These are phyloP conservation scores for Schoenoplectus triqueter DNA, from an alignment of 202 grass and related monocot species.

Conservation along the genomic window DNA sequence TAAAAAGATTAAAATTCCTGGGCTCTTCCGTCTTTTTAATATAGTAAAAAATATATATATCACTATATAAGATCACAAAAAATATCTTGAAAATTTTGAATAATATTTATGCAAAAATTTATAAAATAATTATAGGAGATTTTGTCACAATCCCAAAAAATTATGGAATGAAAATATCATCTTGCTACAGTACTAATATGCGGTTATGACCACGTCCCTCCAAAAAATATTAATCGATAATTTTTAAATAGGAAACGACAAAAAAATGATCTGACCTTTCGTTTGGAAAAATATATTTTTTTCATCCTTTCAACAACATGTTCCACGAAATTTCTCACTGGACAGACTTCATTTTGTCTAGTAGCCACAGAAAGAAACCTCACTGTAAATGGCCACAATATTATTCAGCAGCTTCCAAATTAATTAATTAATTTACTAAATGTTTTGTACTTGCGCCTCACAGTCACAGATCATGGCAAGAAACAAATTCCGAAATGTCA, in stretches of 20 bases:
- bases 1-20: no score
- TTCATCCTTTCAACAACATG: background rate
- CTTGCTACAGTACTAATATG: background rate
- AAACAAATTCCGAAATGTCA: slow-evolving; percentile 19
- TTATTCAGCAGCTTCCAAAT: background rate
- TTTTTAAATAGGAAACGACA: background rate
- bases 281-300: background rate
- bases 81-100: background rate
- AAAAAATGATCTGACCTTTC: background rate
- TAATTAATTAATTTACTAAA: background rate
- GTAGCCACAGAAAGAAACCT: background rate
- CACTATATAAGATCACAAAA: no score
- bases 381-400: background rate
- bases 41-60: no score
- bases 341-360: slow-evolving; percentile 8
- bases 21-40: no score
- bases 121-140: background rate
- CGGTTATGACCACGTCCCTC: background rate
- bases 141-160: background rate
- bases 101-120: no score
- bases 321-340: background rate
- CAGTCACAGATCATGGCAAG: background rate
- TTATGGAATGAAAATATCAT: background rate
- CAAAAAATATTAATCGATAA: background rate
- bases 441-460: slow-evolving; percentile 4